Evolutionary conservation across 2,329 filamentous ascomycete species (phyloP).

Genomic region (Nigrospora oryzae): DNA sequence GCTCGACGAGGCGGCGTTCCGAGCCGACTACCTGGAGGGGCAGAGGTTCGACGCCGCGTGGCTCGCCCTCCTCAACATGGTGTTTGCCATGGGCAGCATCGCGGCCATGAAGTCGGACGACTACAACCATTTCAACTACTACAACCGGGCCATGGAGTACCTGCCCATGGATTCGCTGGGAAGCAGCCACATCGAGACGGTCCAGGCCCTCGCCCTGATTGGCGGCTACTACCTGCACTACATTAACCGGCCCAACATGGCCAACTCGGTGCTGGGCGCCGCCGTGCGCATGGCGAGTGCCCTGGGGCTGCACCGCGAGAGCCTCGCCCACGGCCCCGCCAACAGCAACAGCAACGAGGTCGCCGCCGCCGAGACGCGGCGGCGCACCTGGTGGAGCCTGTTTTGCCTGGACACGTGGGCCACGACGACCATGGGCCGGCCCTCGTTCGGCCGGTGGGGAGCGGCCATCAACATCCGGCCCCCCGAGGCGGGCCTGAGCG

Average conservation of each 20-base stretch:
- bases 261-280: conserved; percentile 63
- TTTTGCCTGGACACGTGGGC: conserved; percentile 71
- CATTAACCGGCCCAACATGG: conserved; percentile 69
- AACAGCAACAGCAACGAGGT: conserved; percentile 29
- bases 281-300: conserved; percentile 68
- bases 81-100: conserved; percentile 68
- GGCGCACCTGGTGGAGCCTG: conserved; percentile 67
- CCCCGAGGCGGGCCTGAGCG: conserved; percentile 44
- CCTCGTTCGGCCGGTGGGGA: conserved; percentile 60
- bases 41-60: conserved; percentile 59
- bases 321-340: conserved; percentile 27
- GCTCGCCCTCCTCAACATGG: conserved; percentile 67
- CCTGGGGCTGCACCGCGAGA: conserved; percentile 62
- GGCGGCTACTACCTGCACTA: conserved; percentile 74
- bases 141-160: conserved; percentile 58
- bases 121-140: conserved; percentile 61
- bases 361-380: conserved; percentile 49
- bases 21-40: conserved; percentile 54
- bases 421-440: conserved; percentile 60
- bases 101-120: conserved; percentile 57
- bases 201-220: conserved; percentile 63
- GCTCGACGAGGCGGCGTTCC: conserved; percentile 64
- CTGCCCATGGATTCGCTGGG: conserved; percentile 60
- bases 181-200: conserved; percentile 62
- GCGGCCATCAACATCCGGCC: conserved; percentile 58